phyloP scores from a whole-genome alignment of 345 rosid species.

The Stellera chamaejasme region DNA sequence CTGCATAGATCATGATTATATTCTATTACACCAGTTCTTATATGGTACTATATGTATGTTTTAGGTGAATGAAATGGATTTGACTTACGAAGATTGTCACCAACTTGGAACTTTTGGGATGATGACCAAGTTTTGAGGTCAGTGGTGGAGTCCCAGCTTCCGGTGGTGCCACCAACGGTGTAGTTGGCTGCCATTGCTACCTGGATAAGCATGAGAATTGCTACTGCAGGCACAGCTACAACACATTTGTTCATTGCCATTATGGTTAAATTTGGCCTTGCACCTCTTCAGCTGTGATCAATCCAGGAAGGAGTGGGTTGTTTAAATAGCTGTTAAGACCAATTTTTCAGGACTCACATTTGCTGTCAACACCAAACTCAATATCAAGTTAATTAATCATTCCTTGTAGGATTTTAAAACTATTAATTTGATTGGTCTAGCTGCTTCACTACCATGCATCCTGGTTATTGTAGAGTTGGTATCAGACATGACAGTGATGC shows the following conservation, averaged over 20 bases:
- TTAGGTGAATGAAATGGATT: neutral
- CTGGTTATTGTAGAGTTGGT: too few species aligned
- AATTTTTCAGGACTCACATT: too few species aligned
- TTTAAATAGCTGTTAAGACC: too few species aligned
- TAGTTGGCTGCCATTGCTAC: constrained; percentile 43
- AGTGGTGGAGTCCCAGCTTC: constrained; percentile 51
- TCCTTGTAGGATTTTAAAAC: too few species aligned
- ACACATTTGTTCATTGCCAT: constrained; percentile 3
- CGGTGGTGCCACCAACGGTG: constrained; percentile 56
- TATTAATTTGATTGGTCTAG: too few species aligned
- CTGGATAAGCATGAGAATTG: constrained; percentile 31
- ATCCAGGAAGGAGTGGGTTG: too few species aligned
- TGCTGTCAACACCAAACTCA: too few species aligned
- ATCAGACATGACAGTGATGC: too few species aligned
- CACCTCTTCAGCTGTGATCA: too few species aligned
- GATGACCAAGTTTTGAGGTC: constrained; percentile 46
- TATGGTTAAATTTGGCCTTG: neutral
- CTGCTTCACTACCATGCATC: too few species aligned
- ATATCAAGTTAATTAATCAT: too few species aligned
- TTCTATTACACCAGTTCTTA: neutral
- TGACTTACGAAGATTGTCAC: constrained; percentile 65
- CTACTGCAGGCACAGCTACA: constrained; percentile 21
- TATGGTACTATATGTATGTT: neutral
- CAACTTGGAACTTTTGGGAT: constrained; percentile 39
- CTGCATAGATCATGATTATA: constrained; percentile 18